Percentiles rank a stretch among this genome's conserved stretches.
These are phyloP conservation scores for Cyberlindnera nakhonratchasimensis DNA, from an alignment of 805 yeast genomes.

Conservation along the genomic window DNA sequence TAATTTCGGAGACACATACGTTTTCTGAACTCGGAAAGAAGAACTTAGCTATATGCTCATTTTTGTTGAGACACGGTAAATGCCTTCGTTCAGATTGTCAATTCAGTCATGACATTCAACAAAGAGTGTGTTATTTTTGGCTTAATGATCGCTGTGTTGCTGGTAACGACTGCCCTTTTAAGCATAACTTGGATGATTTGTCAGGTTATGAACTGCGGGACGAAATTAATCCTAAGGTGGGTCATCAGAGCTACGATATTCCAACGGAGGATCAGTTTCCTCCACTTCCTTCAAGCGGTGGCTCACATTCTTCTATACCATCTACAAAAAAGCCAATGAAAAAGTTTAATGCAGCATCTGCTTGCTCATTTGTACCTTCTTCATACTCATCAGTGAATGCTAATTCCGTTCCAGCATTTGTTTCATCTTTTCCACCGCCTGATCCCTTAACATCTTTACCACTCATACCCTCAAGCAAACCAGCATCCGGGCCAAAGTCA, in stretches of 20 bases:
- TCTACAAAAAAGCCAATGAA: constrained; percentile 1
- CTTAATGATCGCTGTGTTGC: constrained; percentile 41
- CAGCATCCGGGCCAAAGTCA: constrained; percentile 4
- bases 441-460: too few species aligned
- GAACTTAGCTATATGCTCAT: constrained; percentile 36
- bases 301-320: constrained; percentile 1
- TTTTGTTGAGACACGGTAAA: constrained; percentile 37
- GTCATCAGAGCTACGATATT: too few species aligned
- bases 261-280: background rate
- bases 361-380: constrained; percentile 5
- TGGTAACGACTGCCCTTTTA: constrained; percentile 39
- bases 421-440: background rate
- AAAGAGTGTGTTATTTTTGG: constrained; percentile 46
- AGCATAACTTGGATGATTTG: constrained; percentile 30
- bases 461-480: too few species aligned
- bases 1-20: constrained; percentile 1
- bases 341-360: constrained; percentile 3
- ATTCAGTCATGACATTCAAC: constrained; percentile 42
- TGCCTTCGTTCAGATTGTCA: constrained; percentile 44
- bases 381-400: constrained; percentile 4
- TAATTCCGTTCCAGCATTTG: background rate
- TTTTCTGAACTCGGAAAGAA: constrained; percentile 13
- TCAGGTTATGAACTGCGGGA: background rate
- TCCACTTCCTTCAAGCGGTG: background rate
- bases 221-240: background rate